A percentile compares a stretch with the other conserved stretches of the same genome.
phyloP scores from a whole-genome alignment of 1,284 basidiomycete species.

The Microbotryomycetes sp. region DNA sequence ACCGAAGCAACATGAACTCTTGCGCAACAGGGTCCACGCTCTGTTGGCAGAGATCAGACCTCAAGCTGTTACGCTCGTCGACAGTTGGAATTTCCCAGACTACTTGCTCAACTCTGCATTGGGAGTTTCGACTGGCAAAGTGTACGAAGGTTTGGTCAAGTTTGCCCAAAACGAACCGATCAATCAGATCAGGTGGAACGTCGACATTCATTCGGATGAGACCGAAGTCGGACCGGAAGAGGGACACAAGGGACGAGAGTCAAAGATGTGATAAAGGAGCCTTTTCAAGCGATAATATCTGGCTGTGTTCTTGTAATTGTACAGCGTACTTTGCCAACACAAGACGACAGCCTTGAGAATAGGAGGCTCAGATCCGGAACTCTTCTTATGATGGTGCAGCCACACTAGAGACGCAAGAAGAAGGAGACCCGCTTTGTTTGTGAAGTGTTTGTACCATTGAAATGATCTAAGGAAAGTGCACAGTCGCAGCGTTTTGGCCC shows the following conservation, averaged over 20 bases:
- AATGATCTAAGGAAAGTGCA: too few species aligned
- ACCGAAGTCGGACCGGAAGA: slow-evolving; percentile 22
- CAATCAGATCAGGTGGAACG: slow-evolving; percentile 39
- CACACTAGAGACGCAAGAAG: too few species aligned
- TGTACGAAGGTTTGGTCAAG: slow-evolving; percentile 28
- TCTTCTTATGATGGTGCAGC: too few species aligned
- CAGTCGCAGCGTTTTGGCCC: too few species aligned
- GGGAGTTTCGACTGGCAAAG: slow-evolving; percentile 39
- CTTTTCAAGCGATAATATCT: too few species aligned
- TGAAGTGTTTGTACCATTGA: too few species aligned
- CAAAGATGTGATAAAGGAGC: neutral
- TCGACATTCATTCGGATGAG: slow-evolving; percentile 37
- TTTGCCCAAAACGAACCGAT: slow-evolving; percentile 34
- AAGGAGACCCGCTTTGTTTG: too few species aligned
- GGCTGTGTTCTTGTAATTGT: too few species aligned
- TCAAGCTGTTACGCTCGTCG: slow-evolving; percentile 38
- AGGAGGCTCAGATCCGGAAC: too few species aligned
- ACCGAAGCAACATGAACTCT: slow-evolving; percentile 39
- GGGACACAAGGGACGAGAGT: neutral
- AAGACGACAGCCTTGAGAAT: too few species aligned
- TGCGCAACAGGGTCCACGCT: slow-evolving; percentile 38
- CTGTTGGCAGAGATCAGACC: slow-evolving; percentile 40
- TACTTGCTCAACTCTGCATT: slow-evolving; percentile 42
- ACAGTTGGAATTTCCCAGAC: slow-evolving; percentile 40
- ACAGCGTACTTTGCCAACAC: too few species aligned